Base-by-base conservation (phyloP, 169 alveolate genomes). In the Cryptosporidium ryanae region DNA sequence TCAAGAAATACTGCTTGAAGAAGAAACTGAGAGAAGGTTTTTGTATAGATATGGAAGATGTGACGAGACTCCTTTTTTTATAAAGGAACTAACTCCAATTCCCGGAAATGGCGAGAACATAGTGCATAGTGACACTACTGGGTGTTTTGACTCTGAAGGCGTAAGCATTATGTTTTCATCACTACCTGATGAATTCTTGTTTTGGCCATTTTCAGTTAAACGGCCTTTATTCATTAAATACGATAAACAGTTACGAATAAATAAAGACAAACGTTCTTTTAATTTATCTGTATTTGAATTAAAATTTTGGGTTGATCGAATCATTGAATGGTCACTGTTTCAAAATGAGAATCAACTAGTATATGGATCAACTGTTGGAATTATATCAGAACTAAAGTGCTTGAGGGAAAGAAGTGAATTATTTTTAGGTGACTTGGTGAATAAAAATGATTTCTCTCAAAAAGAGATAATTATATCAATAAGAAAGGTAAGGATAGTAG, bases 401-500 rank as follows among this genome's bases (percentile, higher is more conserved):
- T 38, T 38, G 46, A 76, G 71, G 8, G 87, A 76, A 12, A 59
- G 34, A 21, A 18, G 21, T 7, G 55, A 68, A 32, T 34, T 49
- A 7, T 54, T 50, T 52, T 7, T 23, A 50, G n/a, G 43, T 31
- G 5, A 59, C 29, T 52, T 21, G 6, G 6, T 6, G 8, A 43
- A 4, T 4, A 32, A 21, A 13, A 25, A 25, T n/a, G 32, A 44
- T 18, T 12, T 5, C 0, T 7, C 17, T 17, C 64, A 54, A 13
- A 7, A 32, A 27, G 64, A 23, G 23, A 27, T 34, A 76, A 50
- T 44, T 13, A 76, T 61, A 43, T 76, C 87, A 21, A 27, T 76
- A n/a, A 55, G 21, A 59, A 29, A 59, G 23, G 61, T 76, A 21
- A 76, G 43, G 48, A 61, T 76, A n/a, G n/a, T 76, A 43, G 87